These are phyloP conservation scores for Clavispora vitiphila DNA, from an alignment of 805 yeast species.

Conservation along the genomic window DNA sequence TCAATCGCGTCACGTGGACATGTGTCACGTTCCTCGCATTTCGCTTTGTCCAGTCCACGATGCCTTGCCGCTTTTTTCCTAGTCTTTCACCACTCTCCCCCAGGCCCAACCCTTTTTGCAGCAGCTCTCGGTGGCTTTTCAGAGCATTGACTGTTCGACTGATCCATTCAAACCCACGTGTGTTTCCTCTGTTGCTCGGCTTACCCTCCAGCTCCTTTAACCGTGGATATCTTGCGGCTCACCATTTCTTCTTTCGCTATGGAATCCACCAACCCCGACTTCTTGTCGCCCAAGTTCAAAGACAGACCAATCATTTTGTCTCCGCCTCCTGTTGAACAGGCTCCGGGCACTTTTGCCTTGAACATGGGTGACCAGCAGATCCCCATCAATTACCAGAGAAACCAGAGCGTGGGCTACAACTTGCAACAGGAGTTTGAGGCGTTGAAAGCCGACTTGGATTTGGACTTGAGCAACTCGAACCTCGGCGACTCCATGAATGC, in stretches of 20 bases:
- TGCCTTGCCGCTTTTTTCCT: background rate
- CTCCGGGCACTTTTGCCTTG: conserved; percentile 3
- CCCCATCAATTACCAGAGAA: conserved; percentile 18
- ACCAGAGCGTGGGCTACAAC: conserved; percentile 42
- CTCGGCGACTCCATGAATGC: background rate
- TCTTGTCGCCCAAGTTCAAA: conserved; percentile 11
- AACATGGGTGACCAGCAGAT: conserved; percentile 3
- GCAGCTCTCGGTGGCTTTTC: background rate
- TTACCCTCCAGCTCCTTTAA: background rate
- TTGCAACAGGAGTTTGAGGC: conserved; percentile 45
- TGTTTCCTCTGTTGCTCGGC: background rate
- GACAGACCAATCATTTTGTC: conserved; percentile 38
- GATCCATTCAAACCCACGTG: background rate
- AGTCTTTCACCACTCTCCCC: background rate
- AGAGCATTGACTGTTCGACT: conserved; percentile 1
- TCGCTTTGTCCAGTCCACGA: conserved; percentile 1
- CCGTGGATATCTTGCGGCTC: background rate
- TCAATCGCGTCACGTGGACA: conserved; percentile 1
- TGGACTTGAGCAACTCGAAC: conserved; percentile 30
- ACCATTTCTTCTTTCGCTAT: conserved; percentile 3
- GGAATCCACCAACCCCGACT: conserved; percentile 2
- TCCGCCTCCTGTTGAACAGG: conserved; percentile 35
- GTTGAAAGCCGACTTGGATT: conserved; percentile 41
- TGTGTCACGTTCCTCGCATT: background rate
- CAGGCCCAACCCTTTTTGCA: background rate